These are phyloP conservation scores for Scortechinia acanthostroma DNA, from an alignment of 2,329 filamentous ascomycete species.

Conservation along the genomic window DNA sequence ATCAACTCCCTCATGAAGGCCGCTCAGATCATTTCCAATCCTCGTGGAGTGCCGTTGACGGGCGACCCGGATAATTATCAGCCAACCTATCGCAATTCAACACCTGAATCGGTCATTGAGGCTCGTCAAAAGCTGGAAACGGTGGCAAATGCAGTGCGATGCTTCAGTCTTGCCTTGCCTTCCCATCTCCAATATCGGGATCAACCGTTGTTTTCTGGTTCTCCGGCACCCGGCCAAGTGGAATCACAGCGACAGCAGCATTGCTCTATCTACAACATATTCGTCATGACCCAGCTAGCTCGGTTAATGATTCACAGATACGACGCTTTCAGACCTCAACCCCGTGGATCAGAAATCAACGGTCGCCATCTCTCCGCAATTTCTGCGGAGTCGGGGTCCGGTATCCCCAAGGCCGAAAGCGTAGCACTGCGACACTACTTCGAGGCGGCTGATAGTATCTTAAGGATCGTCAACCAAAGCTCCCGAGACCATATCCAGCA, in stretches of 20 bases:
- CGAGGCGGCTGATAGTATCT: constrained; percentile 16
- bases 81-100: no score
- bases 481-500: constrained; percentile 14
- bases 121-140: constrained; percentile 14
- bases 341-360: not conserved
- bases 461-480: constrained; percentile 14
- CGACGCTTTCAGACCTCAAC: constrained; percentile 13
- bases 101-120: no score
- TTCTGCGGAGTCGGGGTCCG: no score
- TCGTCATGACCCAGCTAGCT: constrained; percentile 21
- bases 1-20: constrained; percentile 27
- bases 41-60: constrained; percentile 10
- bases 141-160: constrained; percentile 18
- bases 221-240: constrained; percentile 4
- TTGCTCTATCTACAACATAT: constrained; percentile 18
- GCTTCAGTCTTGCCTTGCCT: constrained; percentile 18
- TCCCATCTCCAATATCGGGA: constrained; percentile 14
- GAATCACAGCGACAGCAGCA: constrained; percentile 13
- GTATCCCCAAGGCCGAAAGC: not conserved
- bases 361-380: no score
- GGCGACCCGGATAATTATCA: constrained; percentile 4
- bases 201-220: constrained; percentile 17
- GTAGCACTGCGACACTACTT: constrained; percentile 14
- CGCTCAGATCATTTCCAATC: constrained; percentile 20
- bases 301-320: constrained; percentile 21